Base-by-base conservation (phyloP, 1,284 basidiomycete species). In the Fistulina hepatica region DNA sequence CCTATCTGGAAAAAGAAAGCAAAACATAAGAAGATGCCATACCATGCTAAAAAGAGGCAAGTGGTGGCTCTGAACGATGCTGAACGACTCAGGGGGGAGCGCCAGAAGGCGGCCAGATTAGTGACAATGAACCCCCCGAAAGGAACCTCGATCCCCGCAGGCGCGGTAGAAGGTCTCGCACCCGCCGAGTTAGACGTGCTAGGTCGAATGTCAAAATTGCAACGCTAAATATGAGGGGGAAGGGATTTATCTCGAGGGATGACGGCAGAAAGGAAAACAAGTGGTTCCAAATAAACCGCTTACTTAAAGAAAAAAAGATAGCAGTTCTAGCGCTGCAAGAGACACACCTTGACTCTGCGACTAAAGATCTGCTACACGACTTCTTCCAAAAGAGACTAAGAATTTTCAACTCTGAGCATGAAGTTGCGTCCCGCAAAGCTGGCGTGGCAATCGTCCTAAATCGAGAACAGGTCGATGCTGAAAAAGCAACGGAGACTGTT, bases 381-480 rank as follows among this genome's bases (percentile, higher is more conserved):
- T 16, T 31, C 15, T 31, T 31, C 13, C 19, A 13, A 19, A 3
- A 8, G 9, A 31, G 19, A 15, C 28, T 31, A 4, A 31, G 19
- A 13, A 31, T 31, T 4, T 31, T 31, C 13, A 9, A 11, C 9
- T 16, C 28, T 5, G 28, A 31, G 15, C 28, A 13, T 9, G 15
- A 5, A 19, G 9, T 16, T 19, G 15, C 28, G 10, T 16, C 28
- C 3, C 4, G 28, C 6, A 8, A 21, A n/a, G 37, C 34, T 7
- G 45, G 43, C 1, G 17, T 48, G 2, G 45, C 48, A 6, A 30
- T 50, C 12, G 42, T 39, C 6, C 12, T 43, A 19, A 43, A 43
- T 25, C 39, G 25, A 13, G 20, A 16, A 6, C 12, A 36, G 1
- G 23, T 43, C 4, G 11, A 35, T 3, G 28, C 33, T 1, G 37